Evolutionary conservation across 257 asterid species (phyloP).

Genomic region (Sherardia arvensis): DNA sequence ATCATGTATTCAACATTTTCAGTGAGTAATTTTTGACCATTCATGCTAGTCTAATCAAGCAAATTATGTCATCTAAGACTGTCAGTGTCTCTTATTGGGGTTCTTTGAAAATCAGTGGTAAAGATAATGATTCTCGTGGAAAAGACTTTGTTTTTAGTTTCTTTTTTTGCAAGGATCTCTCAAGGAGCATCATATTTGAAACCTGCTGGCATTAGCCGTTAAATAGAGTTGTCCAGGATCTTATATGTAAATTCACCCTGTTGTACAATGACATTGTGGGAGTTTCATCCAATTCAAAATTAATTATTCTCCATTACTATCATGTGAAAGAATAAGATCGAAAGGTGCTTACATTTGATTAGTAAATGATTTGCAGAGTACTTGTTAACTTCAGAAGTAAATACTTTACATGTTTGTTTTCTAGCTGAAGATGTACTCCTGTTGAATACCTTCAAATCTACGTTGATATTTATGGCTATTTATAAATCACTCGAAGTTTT

Average conservation of each 20-base stretch:
- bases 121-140: background rate
- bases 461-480: background rate
- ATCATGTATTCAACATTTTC: slow-evolving; percentile 1
- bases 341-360: background rate
- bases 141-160: background rate
- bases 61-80: background rate
- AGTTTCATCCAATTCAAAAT: background rate
- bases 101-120: background rate
- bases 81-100: background rate
- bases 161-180: too few relatives aligned
- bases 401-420: background rate
- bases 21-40: background rate
- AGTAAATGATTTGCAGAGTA: background rate
- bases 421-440: background rate
- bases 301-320: background rate
- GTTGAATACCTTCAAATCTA: background rate
- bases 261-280: background rate
- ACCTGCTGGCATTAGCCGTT: background rate
- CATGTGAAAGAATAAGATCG: background rate
- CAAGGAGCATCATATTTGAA: too few relatives aligned
- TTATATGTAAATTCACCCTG: background rate
- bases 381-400: background rate
- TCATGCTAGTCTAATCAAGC: background rate
- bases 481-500: background rate
- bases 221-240: background rate